Evolutionary conservation across 331 rosid species (phyloP), one percentile per base, ranked within the genome.

Genomic region (Erythrophleum ivorense): DNA sequence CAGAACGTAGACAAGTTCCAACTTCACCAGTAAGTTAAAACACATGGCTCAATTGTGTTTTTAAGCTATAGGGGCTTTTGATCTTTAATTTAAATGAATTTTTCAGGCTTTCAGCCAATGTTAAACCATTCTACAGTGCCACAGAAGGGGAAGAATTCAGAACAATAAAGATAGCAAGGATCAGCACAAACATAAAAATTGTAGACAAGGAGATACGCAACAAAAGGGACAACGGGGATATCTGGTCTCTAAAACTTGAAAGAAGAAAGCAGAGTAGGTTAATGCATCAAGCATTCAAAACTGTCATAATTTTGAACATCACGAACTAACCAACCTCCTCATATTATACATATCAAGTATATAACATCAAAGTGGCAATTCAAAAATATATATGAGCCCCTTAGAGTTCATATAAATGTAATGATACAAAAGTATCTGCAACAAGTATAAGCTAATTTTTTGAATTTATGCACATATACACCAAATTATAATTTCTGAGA

Each of bases 211-310:
- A n/a, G 46, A 79, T 41, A 69, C 9, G 60, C 38, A 48, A 12
- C 59, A 41, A 76, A 67, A 57, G 46, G 55, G 48, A 29, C 78
- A 29, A 49, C 21, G 45, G 24, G 55, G 7, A 46, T 36, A 67
- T 67, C 21, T 66, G 34, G 45, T 24, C 21, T 48, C 55, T 38
- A 19, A 55, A 82, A 76, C 65, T 45, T 68, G 0, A 43, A 6
- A 65, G 76, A 63, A 65, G 36, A 31, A 75, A 74, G 4, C 48
- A 18, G 5, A 50, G 57, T 21, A 80, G 41, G 73, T 80, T 49
- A 72, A 48, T 48, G 52, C 49, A 62, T 33, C 67, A 21, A 14
- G 16, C 45, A 79, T 64, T 11, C 31, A 69, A 9, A 52, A 55
- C 41, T 4, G 43, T 33, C 19, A 63, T 31, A 63, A 14, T 9